Conservation (phyloP, 176 grass and related monocot species). For the Otatea glauca region DNA sequence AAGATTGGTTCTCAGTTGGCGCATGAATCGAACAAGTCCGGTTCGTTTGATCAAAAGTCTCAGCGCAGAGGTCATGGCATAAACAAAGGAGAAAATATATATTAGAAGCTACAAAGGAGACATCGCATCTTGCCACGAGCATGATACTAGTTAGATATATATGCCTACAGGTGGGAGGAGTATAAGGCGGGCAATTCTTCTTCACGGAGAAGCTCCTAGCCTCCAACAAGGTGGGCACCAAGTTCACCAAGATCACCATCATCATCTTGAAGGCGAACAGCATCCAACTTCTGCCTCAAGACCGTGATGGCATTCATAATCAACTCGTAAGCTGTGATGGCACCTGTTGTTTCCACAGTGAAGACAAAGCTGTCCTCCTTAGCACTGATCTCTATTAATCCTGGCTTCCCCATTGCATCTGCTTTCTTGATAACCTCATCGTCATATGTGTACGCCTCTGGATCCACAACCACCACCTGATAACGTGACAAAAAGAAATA, state of each 20-base stretch:
- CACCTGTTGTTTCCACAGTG: slow-evolving; percentile 83
- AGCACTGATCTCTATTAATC: slow-evolving; percentile 73
- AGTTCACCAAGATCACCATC: slow-evolving; percentile 73
- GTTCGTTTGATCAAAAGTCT: background rate
- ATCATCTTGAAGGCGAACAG: slow-evolving; percentile 80
- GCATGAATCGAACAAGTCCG: background rate
- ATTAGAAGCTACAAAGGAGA: background rate
- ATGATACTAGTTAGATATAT: slow-evolving; percentile 13
- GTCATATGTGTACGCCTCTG: slow-evolving; percentile 86
- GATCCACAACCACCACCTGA: slow-evolving; percentile 67
- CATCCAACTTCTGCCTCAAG: slow-evolving; percentile 84
- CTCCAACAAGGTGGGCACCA: slow-evolving; percentile 69
- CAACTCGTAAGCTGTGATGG: slow-evolving; percentile 76
- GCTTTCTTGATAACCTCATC: slow-evolving; percentile 93
- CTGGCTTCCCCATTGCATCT: slow-evolving; percentile 88
- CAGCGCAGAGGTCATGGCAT: background rate
- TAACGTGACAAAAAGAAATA: background rate
- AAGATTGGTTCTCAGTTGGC: background rate
- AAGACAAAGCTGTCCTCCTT: slow-evolving; percentile 96
- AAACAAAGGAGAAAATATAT: background rate
- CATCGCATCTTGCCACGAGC: background rate
- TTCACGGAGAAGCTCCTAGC: background rate
- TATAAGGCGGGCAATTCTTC: background rate
- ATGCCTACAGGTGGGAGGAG: background rate
- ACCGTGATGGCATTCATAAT: slow-evolving; percentile 75